These are phyloP conservation scores for Citrullus amarus DNA, from an alignment of 306 rosid genomes.

Conservation along the genomic window DNA sequence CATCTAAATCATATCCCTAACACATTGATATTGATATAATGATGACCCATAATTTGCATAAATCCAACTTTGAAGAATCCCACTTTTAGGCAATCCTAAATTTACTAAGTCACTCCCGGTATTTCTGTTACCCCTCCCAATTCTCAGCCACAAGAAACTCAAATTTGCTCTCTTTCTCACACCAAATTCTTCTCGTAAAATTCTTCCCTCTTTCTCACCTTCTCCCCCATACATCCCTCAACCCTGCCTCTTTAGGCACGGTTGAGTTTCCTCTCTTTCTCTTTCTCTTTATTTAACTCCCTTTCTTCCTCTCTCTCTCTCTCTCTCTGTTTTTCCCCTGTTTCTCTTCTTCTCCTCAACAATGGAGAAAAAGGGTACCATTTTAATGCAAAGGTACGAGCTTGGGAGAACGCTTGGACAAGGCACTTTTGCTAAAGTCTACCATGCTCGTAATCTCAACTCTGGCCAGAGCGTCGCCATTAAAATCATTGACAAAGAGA, in stretches of 20 bases:
- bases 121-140: neutral
- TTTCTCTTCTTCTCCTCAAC: neutral
- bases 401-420: conserved; percentile 44
- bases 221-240: neutral
- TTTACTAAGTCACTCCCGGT: neutral
- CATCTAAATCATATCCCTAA: too few species aligned
- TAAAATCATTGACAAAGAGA: conserved; percentile 41
- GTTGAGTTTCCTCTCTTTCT: neutral
- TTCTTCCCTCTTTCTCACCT: neutral
- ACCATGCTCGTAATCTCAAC: conserved; percentile 37
- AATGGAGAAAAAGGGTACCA: conserved; percentile 4
- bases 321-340: neutral
- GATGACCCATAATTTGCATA: too few species aligned
- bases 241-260: conserved; percentile 5
- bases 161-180: neutral
- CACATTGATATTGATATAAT: too few species aligned
- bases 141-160: conserved; percentile 4
- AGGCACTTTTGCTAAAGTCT: conserved; percentile 50
- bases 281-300: too few species aligned
- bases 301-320: neutral
- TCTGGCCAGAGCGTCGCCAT: conserved; percentile 38
- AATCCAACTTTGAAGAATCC: neutral
- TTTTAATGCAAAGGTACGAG: conserved; percentile 24
- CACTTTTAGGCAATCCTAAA: neutral
- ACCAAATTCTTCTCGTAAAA: neutral